Conservation (phyloP, 2,329 filamentous ascomycete genomes). For the Beauveria varroae region DNA sequence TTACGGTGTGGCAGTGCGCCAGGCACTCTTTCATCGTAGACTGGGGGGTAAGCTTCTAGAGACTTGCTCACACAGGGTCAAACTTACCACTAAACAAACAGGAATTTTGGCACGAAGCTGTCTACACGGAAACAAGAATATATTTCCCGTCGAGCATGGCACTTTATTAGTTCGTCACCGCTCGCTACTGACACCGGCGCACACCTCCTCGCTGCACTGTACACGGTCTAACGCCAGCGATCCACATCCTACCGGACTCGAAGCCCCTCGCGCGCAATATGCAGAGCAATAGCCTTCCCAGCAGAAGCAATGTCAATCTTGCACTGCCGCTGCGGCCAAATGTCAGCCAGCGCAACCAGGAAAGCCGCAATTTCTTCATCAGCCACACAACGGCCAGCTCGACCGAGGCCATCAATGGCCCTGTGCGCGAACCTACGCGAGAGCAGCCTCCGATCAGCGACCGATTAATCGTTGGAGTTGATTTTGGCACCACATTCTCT, state of each 20-base stretch:
- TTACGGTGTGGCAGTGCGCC: neutral
- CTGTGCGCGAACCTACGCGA: constrained; percentile 47
- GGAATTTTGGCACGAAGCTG: neutral
- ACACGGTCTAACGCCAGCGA: neutral
- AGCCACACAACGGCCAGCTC: constrained; percentile 47
- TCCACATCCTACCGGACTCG: neutral
- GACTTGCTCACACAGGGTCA: neutral
- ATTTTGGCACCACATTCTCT: constrained; percentile 80
- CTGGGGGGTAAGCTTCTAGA: neutral
- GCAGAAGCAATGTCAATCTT: constrained; percentile 34
- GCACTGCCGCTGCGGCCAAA: constrained; percentile 42
- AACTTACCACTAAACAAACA: neutral
- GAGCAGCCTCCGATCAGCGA: constrained; percentile 49
- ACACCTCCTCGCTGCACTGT: neutral
- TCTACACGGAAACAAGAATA: neutral
- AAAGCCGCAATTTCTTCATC: constrained; percentile 50
- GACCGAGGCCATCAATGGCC: constrained; percentile 56
- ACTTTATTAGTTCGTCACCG: neutral
- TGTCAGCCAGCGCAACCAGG: constrained; percentile 43
- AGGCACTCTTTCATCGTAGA: neutral
- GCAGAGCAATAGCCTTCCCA: constrained; percentile 4
- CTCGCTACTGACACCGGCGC: neutral
- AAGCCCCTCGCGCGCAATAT: neutral
- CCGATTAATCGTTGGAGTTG: constrained; percentile 67
- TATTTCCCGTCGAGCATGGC: neutral